Percentiles rank a stretch among this genome's conserved stretches.
phyloP scores from a whole-genome alignment of 2,329 filamentous ascomycete species.

The Stromatinia cepivora region DNA sequence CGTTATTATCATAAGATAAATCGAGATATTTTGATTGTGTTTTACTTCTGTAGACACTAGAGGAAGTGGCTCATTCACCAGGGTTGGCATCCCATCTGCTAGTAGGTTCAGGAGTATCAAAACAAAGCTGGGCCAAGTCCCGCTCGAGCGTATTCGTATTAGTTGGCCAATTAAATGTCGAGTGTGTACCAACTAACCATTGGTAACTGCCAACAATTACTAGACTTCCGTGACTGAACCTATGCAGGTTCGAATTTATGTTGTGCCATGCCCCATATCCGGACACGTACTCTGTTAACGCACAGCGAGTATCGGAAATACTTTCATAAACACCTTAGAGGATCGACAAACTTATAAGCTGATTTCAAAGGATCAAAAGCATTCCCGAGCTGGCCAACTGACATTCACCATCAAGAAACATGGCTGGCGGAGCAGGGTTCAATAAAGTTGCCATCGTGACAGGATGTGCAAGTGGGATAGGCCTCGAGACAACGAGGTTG shows the following conservation, averaged over 20 bases:
- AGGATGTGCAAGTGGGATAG: constrained; percentile 41
- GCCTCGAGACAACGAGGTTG: constrained; percentile 41
- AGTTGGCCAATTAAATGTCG: neutral
- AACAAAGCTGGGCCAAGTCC: neutral
- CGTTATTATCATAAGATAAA: too few relatives aligned
- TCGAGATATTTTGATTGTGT: too few relatives aligned
- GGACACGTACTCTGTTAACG: neutral
- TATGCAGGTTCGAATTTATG: neutral
- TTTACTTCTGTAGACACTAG: too few relatives aligned
- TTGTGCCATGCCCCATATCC: neutral
- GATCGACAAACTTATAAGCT: neutral
- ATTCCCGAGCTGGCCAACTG: neutral
- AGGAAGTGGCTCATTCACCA: too few relatives aligned
- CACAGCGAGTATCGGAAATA: neutral
- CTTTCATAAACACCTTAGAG: neutral
- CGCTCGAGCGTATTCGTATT: neutral
- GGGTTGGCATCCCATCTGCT: neutral
- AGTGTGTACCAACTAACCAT: neutral
- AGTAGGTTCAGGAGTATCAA: neutral
- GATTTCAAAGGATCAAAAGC: neutral
- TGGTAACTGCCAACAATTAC: neutral
- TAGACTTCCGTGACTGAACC: neutral
- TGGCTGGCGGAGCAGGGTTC: constrained; percentile 26
- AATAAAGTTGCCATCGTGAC: constrained; percentile 32
- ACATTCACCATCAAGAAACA: neutral